Conservation (phyloP, 139 green algal genomes). For the Coccomyxa sp. region DNA sequence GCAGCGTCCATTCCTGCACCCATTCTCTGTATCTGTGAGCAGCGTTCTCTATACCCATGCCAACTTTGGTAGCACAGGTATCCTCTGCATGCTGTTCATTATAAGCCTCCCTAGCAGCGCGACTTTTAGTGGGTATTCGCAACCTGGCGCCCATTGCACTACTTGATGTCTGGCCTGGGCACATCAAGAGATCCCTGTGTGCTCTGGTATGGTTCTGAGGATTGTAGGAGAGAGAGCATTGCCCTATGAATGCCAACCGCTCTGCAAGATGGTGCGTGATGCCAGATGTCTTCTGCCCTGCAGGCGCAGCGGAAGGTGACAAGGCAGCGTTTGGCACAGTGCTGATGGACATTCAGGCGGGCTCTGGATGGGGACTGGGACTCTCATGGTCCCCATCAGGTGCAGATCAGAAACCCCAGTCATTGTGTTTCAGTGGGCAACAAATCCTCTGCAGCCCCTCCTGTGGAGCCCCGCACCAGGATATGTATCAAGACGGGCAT, state of each 20-base stretch:
- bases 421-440: background rate
- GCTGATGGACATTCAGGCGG: conserved; percentile 17
- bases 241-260: background rate
- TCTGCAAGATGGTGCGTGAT: no score
- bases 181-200: background rate
- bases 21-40: background rate
- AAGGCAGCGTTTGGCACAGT: conserved; percentile 21
- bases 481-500: background rate
- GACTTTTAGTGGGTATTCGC: background rate
- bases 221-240: background rate
- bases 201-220: background rate
- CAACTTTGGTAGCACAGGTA: background rate
- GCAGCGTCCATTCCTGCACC: no score
- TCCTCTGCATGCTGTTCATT: background rate
- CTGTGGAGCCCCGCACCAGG: background rate
- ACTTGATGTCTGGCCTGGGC: background rate
- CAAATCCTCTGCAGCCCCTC: background rate
- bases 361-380: conserved; percentile 18
- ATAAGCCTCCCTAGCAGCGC: background rate
- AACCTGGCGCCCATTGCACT: background rate
- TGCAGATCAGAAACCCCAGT: background rate
- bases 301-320: background rate
- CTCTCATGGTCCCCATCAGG: conserved; percentile 27
- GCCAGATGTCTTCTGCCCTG: background rate
- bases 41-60: background rate